A percentile compares a stretch with the other conserved stretches of the same genome.
These are phyloP conservation scores for Trichoderma citrinoviride DNA, from an alignment of 2,329 filamentous ascomycete genomes.

Conservation along the genomic window DNA sequence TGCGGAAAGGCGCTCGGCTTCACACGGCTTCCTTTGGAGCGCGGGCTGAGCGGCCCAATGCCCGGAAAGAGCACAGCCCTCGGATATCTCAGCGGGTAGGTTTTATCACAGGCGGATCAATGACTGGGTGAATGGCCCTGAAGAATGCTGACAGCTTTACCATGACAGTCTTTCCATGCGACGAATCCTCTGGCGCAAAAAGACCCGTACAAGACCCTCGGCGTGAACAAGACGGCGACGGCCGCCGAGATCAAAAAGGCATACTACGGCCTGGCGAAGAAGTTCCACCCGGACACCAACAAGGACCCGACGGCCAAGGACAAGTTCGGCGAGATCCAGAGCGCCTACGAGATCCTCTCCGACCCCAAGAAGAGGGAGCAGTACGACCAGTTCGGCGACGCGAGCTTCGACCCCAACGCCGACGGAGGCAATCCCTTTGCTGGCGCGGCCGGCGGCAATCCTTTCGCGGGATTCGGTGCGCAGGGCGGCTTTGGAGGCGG, in stretches of 20 bases:
- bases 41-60: conserved; percentile 25
- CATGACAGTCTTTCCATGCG: conserved; percentile 56
- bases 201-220: conserved; percentile 85
- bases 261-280: conserved; percentile 96
- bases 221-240: conserved; percentile 78
- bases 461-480: conserved; percentile 56
- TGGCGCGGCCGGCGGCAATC: conserved; percentile 60
- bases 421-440: conserved; percentile 60
- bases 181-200: conserved; percentile 56
- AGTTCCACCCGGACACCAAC: conserved; percentile 97
- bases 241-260: conserved; percentile 93
- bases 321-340: conserved; percentile 88
- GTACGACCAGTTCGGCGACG: conserved; percentile 85
- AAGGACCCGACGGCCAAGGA: conserved; percentile 93
- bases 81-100: conserved; percentile 33
- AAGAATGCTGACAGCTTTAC: background rate
- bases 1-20: conserved; percentile 39
- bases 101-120: background rate
- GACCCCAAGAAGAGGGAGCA: conserved; percentile 91
- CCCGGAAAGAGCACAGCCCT: conserved; percentile 23
- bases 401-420: conserved; percentile 78
- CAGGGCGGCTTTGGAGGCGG: conserved; percentile 68
- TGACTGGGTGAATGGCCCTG: background rate
- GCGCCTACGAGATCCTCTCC: conserved; percentile 89
- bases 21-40: conserved; percentile 34